phyloP scores from a whole-genome alignment of 2,329 filamentous ascomycete species.

The Periconia digitata region DNA sequence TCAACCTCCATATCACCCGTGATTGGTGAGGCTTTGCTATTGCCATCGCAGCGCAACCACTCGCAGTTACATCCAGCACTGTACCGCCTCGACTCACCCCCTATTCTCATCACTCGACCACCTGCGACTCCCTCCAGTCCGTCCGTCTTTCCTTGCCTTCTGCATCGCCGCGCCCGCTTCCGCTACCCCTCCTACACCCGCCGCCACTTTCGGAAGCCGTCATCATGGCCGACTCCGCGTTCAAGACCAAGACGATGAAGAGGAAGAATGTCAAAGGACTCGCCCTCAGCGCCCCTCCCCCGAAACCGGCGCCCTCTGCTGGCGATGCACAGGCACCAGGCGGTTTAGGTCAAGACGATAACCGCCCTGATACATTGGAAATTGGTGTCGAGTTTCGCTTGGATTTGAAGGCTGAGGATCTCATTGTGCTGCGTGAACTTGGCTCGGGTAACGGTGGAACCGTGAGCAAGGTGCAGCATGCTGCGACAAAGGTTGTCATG shows the following conservation, averaged over 20 bases:
- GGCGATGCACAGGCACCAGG: conserved; percentile 66
- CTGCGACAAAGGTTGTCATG: conserved; percentile 94
- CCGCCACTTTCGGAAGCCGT: conserved; percentile 20
- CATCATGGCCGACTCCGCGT: conserved; percentile 59
- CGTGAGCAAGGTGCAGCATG: conserved; percentile 96
- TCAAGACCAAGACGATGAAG: conserved; percentile 82
- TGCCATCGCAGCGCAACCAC: too few species aligned
- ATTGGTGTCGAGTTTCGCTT: conserved; percentile 97
- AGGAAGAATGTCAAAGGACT: conserved; percentile 98
- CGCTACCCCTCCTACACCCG: conserved; percentile 6
- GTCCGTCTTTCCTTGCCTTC: conserved; percentile 1
- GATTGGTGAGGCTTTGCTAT: conserved; percentile 41
- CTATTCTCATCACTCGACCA: too few species aligned
- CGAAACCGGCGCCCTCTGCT: conserved; percentile 71
- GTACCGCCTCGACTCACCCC: too few species aligned
- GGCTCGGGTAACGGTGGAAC: conserved; percentile 96
- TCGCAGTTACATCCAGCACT: too few species aligned
- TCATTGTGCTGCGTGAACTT: conserved; percentile 90
- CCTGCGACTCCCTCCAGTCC: background rate
- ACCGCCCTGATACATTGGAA: conserved; percentile 73
- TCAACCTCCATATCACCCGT: conserved; percentile 28
- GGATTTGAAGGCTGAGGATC: conserved; percentile 86
- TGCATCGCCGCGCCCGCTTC: conserved; percentile 3
- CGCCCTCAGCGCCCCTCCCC: conserved; percentile 76
- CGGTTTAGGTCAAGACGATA: conserved; percentile 60